A percentile compares a stretch with the other conserved stretches of the same genome.
These are phyloP conservation scores for Beta macrorhiza DNA, from an alignment of 179 eudicot species.

Conservation along the genomic window DNA sequence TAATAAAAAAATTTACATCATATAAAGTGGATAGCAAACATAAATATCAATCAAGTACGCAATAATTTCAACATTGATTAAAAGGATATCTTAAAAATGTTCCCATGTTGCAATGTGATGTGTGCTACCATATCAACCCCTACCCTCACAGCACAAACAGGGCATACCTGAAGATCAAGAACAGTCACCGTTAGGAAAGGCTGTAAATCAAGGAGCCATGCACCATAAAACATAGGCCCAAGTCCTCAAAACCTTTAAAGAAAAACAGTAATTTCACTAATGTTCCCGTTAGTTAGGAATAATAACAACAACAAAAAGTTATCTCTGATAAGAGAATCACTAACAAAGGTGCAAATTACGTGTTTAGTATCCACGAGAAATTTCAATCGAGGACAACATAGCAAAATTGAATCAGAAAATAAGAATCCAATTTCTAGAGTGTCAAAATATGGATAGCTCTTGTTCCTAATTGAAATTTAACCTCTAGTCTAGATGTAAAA, in stretches of 20 bases:
- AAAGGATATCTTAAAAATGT: constrained; percentile 54
- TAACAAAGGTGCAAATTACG: background rate
- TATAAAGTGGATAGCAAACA: constrained; percentile 3
- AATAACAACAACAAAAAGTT: too few species aligned
- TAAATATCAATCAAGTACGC: background rate
- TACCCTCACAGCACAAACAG: constrained; percentile 47
- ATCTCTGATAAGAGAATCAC: background rate
- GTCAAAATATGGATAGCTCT: background rate
- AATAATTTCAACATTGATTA: background rate
- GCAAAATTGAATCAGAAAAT: background rate
- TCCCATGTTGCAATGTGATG: constrained; percentile 48
- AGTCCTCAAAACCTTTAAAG: background rate
- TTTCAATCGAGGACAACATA: background rate
- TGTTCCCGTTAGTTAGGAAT: background rate
- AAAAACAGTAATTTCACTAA: background rate
- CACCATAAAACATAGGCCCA: background rate
- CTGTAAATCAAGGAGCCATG: background rate
- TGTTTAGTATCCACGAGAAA: background rate
- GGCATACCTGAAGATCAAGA: constrained; percentile 45
- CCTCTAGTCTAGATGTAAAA: background rate
- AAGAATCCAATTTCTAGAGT: background rate
- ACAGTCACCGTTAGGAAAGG: constrained; percentile 11
- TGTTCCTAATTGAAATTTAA: background rate
- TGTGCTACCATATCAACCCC: constrained; percentile 54
- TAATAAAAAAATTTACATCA: background rate